Conservation (phyloP, 495 filamentous ascomycete species). For the Sphaerosporella brunnea region DNA sequence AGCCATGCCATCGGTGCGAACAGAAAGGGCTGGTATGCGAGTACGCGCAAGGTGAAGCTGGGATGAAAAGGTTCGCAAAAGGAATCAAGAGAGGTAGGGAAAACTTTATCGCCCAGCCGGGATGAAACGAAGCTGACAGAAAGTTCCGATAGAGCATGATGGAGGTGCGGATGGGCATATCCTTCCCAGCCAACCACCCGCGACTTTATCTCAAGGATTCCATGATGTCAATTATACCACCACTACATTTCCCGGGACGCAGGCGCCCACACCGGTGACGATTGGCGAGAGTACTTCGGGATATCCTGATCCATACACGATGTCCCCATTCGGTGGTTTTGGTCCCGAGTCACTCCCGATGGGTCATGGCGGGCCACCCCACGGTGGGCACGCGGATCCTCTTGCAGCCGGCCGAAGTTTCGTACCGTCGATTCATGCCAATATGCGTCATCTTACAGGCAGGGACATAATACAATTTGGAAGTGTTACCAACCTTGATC, state of each 20-base stretch:
- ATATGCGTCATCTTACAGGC: neutral
- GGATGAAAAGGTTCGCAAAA: neutral
- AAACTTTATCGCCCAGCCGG: neutral
- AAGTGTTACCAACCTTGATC: slow-evolving; percentile 37
- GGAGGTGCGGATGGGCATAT: neutral
- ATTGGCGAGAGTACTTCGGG: too few species aligned
- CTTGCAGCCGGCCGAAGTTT: slow-evolving; percentile 18
- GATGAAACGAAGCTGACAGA: neutral
- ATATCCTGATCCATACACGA: too few species aligned
- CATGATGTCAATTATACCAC: slow-evolving; percentile 26
- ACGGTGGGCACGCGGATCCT: slow-evolving; percentile 27
- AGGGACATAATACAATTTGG: slow-evolving; percentile 31
- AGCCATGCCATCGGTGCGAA: slow-evolving; percentile 10
- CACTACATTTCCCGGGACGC: slow-evolving; percentile 21
- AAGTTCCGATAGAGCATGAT: neutral
- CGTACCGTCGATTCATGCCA: neutral
- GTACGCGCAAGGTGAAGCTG: neutral
- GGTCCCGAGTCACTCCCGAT: slow-evolving; percentile 19
- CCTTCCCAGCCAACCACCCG: slow-evolving; percentile 32
- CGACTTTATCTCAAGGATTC: slow-evolving; percentile 31
- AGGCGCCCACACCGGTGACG: slow-evolving; percentile 2
- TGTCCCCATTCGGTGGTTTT: slow-evolving; percentile 12
- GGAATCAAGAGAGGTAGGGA: neutral
- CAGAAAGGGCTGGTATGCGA: slow-evolving; percentile 4
- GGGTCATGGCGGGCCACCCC: slow-evolving; percentile 28